phyloP scores from a whole-genome alignment of 257 asterid genomes.

The Solanum peruvianum region DNA sequence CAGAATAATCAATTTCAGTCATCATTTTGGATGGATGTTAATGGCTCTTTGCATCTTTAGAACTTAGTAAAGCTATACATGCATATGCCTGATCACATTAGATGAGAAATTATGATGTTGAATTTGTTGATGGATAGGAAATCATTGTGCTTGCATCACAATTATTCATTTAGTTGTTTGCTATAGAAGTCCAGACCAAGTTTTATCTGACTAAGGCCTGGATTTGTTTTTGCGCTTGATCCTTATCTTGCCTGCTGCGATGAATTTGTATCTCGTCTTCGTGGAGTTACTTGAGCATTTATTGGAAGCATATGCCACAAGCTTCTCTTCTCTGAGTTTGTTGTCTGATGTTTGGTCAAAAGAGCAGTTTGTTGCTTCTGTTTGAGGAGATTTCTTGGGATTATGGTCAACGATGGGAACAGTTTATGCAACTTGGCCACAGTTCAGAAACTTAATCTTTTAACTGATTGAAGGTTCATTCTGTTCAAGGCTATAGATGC shows the following conservation, averaged over 20 bases:
- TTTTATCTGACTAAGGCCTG: neutral
- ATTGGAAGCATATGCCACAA: neutral
- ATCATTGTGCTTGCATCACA: neutral
- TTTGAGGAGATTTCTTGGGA: neutral
- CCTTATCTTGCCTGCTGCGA: neutral
- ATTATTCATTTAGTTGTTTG: neutral
- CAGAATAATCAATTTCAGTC: neutral
- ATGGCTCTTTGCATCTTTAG: neutral
- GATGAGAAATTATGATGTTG: neutral
- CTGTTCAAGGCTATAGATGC: neutral
- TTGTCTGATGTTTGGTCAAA: neutral
- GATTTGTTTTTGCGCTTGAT: neutral
- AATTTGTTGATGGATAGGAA: neutral
- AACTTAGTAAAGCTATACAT: neutral
- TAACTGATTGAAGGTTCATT: neutral
- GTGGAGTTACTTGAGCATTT: neutral
- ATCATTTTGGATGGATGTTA: neutral
- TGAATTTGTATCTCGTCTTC: neutral
- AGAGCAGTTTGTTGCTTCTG: neutral
- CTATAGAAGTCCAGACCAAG: neutral
- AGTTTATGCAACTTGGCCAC: neutral
- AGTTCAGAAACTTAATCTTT: neutral
- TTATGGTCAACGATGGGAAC: neutral
- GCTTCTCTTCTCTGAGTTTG: neutral
- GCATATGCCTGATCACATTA: neutral